Evolutionary conservation across 73 alveolate species (phyloP).

Genomic region (Uronychia setigera): DNA sequence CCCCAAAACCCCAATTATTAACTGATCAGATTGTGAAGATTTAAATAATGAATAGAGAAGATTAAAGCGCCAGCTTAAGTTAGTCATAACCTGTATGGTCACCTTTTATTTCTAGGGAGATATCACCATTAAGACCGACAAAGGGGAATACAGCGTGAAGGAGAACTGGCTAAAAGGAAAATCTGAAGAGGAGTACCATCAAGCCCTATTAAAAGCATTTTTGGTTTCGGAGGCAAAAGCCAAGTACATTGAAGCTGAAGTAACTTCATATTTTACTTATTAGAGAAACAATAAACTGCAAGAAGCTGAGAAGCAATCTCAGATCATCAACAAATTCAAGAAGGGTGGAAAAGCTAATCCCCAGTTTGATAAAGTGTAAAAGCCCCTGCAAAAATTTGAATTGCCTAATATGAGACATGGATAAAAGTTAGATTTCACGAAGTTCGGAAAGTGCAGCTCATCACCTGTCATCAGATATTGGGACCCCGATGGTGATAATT

Average conservation of each 20-base stretch:
- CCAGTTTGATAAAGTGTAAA: not conserved
- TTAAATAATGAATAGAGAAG: too few species aligned
- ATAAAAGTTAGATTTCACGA: not conserved
- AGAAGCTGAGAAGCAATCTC: not conserved
- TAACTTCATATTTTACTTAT: too few species aligned
- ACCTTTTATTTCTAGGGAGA: too few species aligned
- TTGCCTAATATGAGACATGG: not conserved
- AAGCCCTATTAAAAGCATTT: not conserved
- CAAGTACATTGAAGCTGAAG: not conserved
- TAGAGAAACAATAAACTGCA: not conserved
- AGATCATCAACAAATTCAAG: not conserved
- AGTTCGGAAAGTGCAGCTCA: not conserved
- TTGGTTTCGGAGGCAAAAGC: not conserved
- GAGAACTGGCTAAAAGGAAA: not conserved
- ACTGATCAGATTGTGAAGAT: too few species aligned
- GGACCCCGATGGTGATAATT: not conserved
- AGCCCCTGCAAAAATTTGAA: not conserved
- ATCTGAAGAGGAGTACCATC: not conserved
- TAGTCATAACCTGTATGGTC: too few species aligned
- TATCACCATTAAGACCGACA: too few species aligned
- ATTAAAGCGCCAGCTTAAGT: too few species aligned
- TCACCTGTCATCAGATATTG: not conserved
- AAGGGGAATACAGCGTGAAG: too few species aligned
- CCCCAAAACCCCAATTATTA: too few species aligned
- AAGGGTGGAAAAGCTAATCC: not conserved